Percentiles rank a stretch among this genome's conserved stretches.
Conservation (phyloP, 148 eudicot species). For the Dysphania ambrosioides region DNA sequence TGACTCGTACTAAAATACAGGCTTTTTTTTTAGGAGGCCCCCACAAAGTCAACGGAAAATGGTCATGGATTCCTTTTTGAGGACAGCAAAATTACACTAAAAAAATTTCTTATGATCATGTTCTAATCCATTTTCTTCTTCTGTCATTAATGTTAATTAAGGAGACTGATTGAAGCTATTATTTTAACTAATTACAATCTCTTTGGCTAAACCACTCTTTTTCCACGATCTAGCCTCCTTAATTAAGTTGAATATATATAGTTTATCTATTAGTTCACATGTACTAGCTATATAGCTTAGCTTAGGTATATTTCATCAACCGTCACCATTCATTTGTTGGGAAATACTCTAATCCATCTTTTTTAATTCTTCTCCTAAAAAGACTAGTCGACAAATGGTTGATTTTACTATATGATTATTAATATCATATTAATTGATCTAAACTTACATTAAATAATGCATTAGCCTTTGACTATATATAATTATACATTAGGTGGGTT, state of each 20-base stretch:
- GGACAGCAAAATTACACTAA: slow-evolving; percentile 7
- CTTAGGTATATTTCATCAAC: slow-evolving; percentile 5
- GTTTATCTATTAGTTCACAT: slow-evolving; percentile 1
- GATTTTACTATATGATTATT: slow-evolving; percentile 3
- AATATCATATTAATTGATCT: slow-evolving; percentile 8
- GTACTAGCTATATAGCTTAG: slow-evolving; percentile 19
- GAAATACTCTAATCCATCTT: slow-evolving; percentile 18
- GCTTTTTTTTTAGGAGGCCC: slow-evolving; percentile 26
- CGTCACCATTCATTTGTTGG: slow-evolving; percentile 22
- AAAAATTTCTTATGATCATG: slow-evolving; percentile 4
- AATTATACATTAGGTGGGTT: slow-evolving; percentile 23
- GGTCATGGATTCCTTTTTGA: slow-evolving; percentile 29
- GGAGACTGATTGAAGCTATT: slow-evolving; percentile 17
- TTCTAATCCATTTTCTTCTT: slow-evolving; percentile 22
- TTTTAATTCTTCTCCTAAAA: slow-evolving; percentile 2
- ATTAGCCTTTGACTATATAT: not conserved
- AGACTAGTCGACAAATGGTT: slow-evolving; percentile 18
- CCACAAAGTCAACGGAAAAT: slow-evolving; percentile 30
- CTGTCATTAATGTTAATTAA: slow-evolving; percentile 19
- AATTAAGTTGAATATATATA: slow-evolving; percentile 20
- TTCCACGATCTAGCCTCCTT: slow-evolving; percentile 29
- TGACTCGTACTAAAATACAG: slow-evolving; percentile 19
- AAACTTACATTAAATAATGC: not conserved
- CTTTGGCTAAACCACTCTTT: slow-evolving; percentile 32
- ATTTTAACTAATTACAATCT: slow-evolving; percentile 6